Conservation (phyloP, 202 grass and related monocot species). For the Carex arenaria region DNA sequence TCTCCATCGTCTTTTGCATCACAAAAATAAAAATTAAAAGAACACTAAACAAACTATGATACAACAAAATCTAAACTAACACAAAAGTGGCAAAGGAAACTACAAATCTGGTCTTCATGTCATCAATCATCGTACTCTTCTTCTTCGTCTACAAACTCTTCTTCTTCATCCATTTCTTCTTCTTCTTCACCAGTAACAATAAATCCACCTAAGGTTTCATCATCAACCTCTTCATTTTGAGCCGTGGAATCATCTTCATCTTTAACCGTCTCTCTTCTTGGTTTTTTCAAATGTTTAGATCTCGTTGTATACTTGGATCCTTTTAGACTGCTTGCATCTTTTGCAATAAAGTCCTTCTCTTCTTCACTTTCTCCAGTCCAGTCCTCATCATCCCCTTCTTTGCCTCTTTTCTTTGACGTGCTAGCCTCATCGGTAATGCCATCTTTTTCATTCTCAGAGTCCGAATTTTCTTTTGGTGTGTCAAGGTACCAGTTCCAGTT, state of each 20-base stretch:
- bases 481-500: conserved; percentile 80
- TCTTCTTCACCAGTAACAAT: conserved; percentile 39
- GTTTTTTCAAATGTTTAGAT: conserved; percentile 41
- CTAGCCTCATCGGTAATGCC: conserved; percentile 9
- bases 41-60: conserved; percentile 5
- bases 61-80: not conserved
- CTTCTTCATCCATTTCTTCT: conserved; percentile 28
- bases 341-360: conserved; percentile 26
- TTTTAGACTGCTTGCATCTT: conserved; percentile 31
- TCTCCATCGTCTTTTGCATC: not conserved
- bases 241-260: not conserved
- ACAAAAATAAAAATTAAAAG: not conserved
- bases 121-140: conserved; percentile 23
- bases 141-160: conserved; percentile 53
- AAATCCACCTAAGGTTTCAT: conserved; percentile 71
- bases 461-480: conserved; percentile 20
- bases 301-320: conserved; percentile 49
- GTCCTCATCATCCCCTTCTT: conserved; percentile 36
- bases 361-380: conserved; percentile 56
- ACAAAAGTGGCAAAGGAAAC: not conserved
- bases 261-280: conserved; percentile 16
- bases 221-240: conserved; percentile 17
- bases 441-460: conserved; percentile 32
- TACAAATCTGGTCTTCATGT: not conserved
- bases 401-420: conserved; percentile 29